Evolutionary conservation across 2,329 filamentous ascomycete genomes (phyloP).

Genomic region (Fusarium cicatricum): DNA sequence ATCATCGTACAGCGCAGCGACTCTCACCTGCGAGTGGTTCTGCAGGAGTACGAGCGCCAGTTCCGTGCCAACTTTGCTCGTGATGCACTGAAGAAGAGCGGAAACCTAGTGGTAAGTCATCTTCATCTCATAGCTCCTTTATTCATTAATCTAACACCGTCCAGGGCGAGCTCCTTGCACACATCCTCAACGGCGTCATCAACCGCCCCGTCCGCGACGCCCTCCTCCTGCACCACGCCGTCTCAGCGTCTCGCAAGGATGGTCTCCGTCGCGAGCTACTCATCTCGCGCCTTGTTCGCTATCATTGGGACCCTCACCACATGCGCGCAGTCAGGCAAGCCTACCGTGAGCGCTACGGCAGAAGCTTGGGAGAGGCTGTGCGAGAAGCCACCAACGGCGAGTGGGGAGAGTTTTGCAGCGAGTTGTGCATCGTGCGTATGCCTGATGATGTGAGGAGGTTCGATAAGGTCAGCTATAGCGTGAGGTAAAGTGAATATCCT

Average conservation of each 20-base stretch:
- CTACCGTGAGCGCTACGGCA: slow-evolving; percentile 79
- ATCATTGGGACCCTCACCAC: slow-evolving; percentile 92
- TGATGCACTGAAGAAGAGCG: slow-evolving; percentile 86
- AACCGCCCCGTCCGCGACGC: slow-evolving; percentile 95
- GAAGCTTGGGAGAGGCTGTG: slow-evolving; percentile 79
- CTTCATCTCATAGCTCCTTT: not conserved
- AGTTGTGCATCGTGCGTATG: slow-evolving; percentile 70
- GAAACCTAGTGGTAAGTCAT: slow-evolving; percentile 85
- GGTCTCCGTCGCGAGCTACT: slow-evolving; percentile 82
- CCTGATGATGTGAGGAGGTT: slow-evolving; percentile 66
- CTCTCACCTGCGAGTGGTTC: slow-evolving; percentile 79
- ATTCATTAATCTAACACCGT: not conserved
- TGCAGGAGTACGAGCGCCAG: slow-evolving; percentile 77
- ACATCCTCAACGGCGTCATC: slow-evolving; percentile 96
- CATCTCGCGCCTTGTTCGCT: slow-evolving; percentile 84
- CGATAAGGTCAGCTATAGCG: slow-evolving; percentile 48
- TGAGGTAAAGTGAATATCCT: slow-evolving; percentile 14
- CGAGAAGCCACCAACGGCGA: slow-evolving; percentile 78
- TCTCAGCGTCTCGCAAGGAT: slow-evolving; percentile 76
- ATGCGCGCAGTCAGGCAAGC: slow-evolving; percentile 81
- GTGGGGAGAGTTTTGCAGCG: slow-evolving; percentile 79
- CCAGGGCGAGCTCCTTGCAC: slow-evolving; percentile 91
- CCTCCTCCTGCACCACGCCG: slow-evolving; percentile 87
- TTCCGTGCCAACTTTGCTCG: slow-evolving; percentile 85
- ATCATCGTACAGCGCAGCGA: slow-evolving; percentile 86